Base-by-base conservation (phyloP, 805 yeast species). In the Saccharomycopsis fermentans region DNA sequence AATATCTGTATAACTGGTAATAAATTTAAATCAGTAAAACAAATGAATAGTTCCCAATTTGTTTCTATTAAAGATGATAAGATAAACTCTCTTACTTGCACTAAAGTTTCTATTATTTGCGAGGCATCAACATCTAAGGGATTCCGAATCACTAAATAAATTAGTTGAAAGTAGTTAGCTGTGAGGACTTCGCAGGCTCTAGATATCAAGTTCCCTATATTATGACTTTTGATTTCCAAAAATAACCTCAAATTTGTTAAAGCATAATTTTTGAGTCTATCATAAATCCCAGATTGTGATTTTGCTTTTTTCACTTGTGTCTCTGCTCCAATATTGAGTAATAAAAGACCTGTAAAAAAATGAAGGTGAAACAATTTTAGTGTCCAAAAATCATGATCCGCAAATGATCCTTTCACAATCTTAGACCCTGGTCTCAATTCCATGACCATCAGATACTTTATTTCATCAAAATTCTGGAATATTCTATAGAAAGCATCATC, bases 371-470 rank as follows among this genome's bases (percentile, higher is more conserved):
- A 53, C n/a, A 40, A 37, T 24, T 19, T 53, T 53, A 37, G 17
- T 26, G 12, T 21, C 48, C 50, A 53, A 40, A 53, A 24, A 53
- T 53, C 50, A 1, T 36, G 50, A 1, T 53, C 29, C 9, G 34
- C 29, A 34, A 53, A 53, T 12, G 50, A 21, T 26, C 19, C 48
- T 17, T 53, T 37, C 50, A 53, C 21, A n/a, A 53, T 19, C 29
- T 53, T 53, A 19, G 50, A 53, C 36, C 55, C 55, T 19, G 55
- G 55, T 19, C 55, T 53, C 21, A 53, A 37, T 53, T 53, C 55
- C 34, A 37, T 19, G 6, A 53, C 36, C 55, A 53, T 53, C 36
- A 32, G 21, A 37, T 53, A n/a, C 17, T 34, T 53, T 21, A 53
- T 24, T 24, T 53, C 39, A 16, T 53, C 50, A 14, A 53, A 53